Evolutionary conservation across 129 eudicot genomes (phyloP).

Genomic region (Escallonia rubra): DNA sequence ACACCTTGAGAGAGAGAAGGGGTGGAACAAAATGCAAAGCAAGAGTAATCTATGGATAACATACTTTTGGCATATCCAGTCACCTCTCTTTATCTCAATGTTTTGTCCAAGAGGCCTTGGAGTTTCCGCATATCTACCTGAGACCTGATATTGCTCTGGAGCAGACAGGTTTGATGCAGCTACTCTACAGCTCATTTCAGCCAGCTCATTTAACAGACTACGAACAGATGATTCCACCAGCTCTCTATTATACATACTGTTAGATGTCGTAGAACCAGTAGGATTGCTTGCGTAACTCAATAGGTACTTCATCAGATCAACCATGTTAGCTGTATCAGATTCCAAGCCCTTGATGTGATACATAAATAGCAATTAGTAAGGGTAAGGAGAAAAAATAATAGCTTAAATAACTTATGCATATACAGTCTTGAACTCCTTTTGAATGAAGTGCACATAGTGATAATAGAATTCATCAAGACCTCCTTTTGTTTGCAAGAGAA

Average conservation of each 20-base stretch:
- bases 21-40: background rate
- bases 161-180: constrained; percentile 15
- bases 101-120: constrained; percentile 39
- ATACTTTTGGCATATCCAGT: constrained; percentile 89
- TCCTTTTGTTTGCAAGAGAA: too few species aligned
- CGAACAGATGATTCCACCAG: constrained; percentile 63
- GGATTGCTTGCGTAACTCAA: constrained; percentile 86
- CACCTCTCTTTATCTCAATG: constrained; percentile 76
- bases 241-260: constrained; percentile 34
- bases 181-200: constrained; percentile 21
- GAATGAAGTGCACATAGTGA: background rate
- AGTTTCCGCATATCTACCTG: constrained; percentile 28
- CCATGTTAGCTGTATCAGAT: constrained; percentile 45
- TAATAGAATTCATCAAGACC: background rate
- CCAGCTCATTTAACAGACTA: constrained; percentile 57
- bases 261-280: constrained; percentile 41
- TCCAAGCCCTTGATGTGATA: constrained; percentile 40
- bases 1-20: too few species aligned
- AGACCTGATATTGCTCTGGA: constrained; percentile 24
- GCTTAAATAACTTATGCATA: background rate
- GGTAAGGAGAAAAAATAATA: background rate
- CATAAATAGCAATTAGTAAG: background rate
- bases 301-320: constrained; percentile 80
- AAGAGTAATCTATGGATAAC: constrained; percentile 4
- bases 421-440: too few species aligned